Evolutionary conservation across 2,329 filamentous ascomycete genomes (phyloP).

Genomic region (Penicillium corylophilum): DNA sequence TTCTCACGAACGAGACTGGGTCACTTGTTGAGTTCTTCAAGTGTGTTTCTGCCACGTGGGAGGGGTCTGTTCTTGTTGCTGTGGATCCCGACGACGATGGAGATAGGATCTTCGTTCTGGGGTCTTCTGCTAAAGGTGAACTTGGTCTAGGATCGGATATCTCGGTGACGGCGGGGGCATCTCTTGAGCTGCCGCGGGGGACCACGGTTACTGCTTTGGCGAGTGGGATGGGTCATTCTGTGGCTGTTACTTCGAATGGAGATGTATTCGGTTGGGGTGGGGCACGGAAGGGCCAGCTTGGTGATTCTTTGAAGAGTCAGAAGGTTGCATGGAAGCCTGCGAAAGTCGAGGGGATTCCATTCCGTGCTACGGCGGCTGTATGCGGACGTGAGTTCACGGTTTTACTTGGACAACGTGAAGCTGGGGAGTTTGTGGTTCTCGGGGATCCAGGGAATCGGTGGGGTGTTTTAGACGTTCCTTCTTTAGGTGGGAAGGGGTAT

Average conservation of each 20-base stretch:
- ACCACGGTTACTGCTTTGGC: slow-evolving; percentile 63
- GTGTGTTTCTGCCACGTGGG: slow-evolving; percentile 73
- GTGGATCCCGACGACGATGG: slow-evolving; percentile 43
- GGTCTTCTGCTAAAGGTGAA: slow-evolving; percentile 69
- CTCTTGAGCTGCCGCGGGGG: slow-evolving; percentile 62
- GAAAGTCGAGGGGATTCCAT: slow-evolving; percentile 59
- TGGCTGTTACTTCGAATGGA: slow-evolving; percentile 71
- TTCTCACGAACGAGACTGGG: slow-evolving; percentile 18
- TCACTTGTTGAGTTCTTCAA: slow-evolving; percentile 33
- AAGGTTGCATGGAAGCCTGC: slow-evolving; percentile 59
- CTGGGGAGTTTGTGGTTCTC: slow-evolving; percentile 64
- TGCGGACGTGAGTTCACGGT: slow-evolving; percentile 88
- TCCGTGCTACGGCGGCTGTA: slow-evolving; percentile 64
- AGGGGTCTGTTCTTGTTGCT: slow-evolving; percentile 64
- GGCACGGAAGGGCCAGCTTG: slow-evolving; percentile 81
- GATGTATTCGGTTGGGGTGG: slow-evolving; percentile 86
- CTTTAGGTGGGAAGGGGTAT: slow-evolving; percentile 4
- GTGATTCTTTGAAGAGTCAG: slow-evolving; percentile 50
- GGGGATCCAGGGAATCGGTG: slow-evolving; percentile 69
- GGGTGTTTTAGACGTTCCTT: slow-evolving; percentile 59
- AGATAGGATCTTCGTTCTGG: slow-evolving; percentile 59
- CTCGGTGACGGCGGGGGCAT: slow-evolving; percentile 31
- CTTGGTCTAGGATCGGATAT: slow-evolving; percentile 58
- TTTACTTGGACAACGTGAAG: slow-evolving; percentile 55
- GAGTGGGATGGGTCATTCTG: slow-evolving; percentile 74